Evolutionary conservation across 1,284 basidiomycete species (phyloP), one percentile per base, ranked within the genome.

Genomic region (Malassezia dermatis): DNA sequence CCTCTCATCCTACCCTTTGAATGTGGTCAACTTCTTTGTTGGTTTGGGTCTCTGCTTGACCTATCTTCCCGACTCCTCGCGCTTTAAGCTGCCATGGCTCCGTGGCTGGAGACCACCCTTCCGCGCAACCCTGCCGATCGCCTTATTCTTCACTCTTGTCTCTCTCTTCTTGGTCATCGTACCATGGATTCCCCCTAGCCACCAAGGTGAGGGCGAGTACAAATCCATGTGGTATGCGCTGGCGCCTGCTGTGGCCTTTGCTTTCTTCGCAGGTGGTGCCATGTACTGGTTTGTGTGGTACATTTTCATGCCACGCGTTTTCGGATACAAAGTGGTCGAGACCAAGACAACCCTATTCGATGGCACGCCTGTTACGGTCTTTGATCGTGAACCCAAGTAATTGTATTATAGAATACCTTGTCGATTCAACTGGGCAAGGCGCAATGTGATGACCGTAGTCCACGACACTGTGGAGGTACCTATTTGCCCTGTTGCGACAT

Each of bases 241-340:
- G 21, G 56, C 62, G 4, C 58, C 60, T 17, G 61, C 65, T 31
- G 64, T 71, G 13, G 56, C 56, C 2, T 48, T 65, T 35, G 71
- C 63, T 21, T 53, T 73, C 45, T 75, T 82, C 75, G 42, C 76
- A 0, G 26, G 64, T 7, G 82, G 80, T 10, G 76, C 80, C 0
- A 30, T 78, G 0, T 83, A 82, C 67, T 83, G 82, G 83, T 78
- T 78, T 0, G 71, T 66, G 8, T 82, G 81, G 81, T 77, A 48
- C 0, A 56, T 81, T 40, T 21, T 80, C 1, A 63, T 83, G 8
- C 82, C 82, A 0, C 70, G 73, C 15, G 64, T 80, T 10, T 80
- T 81, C 45, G 75, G 78, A 4, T 82, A 82, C 63, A 71, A 77
- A 28, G 43, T 63, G 19, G 43, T 49, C 23, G 50, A 51, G 12